Base-by-base conservation (phyloP, 495 filamentous ascomycete genomes). In the Xylaria castorea region DNA sequence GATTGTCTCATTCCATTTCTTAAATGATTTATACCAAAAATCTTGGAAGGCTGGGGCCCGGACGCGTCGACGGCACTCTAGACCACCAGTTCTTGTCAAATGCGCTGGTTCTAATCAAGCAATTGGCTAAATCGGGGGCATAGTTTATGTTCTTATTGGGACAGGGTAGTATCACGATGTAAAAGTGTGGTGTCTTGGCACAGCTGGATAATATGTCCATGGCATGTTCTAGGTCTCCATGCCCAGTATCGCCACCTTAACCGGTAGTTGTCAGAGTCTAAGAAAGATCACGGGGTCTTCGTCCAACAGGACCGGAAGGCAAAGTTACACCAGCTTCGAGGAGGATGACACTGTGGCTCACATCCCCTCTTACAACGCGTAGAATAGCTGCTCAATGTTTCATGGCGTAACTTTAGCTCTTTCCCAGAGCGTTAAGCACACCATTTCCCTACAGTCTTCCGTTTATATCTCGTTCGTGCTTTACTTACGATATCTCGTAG, bases 81-180 rank as follows among this genome's bases (percentile, higher is more conserved):
- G 64, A 51, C 32, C 46, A 67, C 25, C 32, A 16, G 18, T 46
- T 22, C 6, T 68, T 57, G 57, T 57, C 9, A 36, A 48, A 50
- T 22, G 60, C 34, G 60, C 48, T 53, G 42, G 46, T 42, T 63
- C 57, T 22, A 32, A 51, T 51, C 55, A 58, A 66, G 44, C 71
- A 76, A 79, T 74, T 79, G 78, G 78, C 74, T 79, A 76, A 76
- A 76, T 72, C 66, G 71, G 75, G 73, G 73, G 64, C 55, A 73
- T 68, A 70, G 64, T 44, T 38, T n/a, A 22, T 18, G 64, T 30
- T 68, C 63, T 50, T 67, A 71, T 73, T 55, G 60, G 61, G 32
- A 38, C 53, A 42, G 72, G 75, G 70, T 55, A 57, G 46, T 66
- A 71, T 58, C 40, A 72, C 73, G 68, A 74, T 75, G 71, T 70